Percentiles rank a stretch among this genome's conserved stretches.
phyloP scores from a whole-genome alignment of 257 asterid species.

The Lycium barbarum region DNA sequence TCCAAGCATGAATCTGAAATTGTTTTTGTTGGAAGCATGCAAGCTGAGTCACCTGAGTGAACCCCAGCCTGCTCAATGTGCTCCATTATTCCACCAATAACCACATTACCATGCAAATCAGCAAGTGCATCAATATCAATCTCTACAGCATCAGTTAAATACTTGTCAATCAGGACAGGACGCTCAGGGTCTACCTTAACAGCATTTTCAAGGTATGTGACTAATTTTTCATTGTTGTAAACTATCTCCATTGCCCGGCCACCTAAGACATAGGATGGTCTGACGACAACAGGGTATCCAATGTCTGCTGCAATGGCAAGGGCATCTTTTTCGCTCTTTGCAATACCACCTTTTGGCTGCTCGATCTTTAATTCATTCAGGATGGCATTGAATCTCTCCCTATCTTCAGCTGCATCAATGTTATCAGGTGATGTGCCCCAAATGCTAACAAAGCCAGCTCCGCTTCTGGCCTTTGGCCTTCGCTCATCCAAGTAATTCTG shows the following conservation, averaged over 20 bases:
- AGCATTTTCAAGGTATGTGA: slow-evolving; percentile 81
- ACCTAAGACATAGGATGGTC: slow-evolving; percentile 96
- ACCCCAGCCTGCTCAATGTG: slow-evolving; percentile 98
- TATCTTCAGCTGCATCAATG: slow-evolving; percentile 97
- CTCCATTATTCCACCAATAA: slow-evolving; percentile 99
- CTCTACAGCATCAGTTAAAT: slow-evolving; percentile 89
- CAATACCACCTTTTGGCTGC: slow-evolving; percentile 98
- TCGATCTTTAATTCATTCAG: slow-evolving; percentile 78
- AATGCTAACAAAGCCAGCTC: slow-evolving; percentile 72
- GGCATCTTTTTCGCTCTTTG: slow-evolving; percentile 89
- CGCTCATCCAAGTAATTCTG: slow-evolving; percentile 72
- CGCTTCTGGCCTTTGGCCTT: slow-evolving; percentile 67
- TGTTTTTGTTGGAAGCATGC: slow-evolving; percentile 93
- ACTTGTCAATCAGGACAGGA: slow-evolving; percentile 85
- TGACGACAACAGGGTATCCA: slow-evolving; percentile 95
- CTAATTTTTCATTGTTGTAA: slow-evolving; percentile 87
- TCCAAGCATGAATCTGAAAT: slow-evolving; percentile 71
- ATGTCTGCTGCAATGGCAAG: slow-evolving; percentile 87
- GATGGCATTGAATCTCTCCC: slow-evolving; percentile 89
- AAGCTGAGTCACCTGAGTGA: slow-evolving; percentile 97
- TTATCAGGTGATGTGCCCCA: slow-evolving; percentile 99
- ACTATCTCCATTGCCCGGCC: slow-evolving; percentile 99
- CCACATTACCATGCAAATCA: slow-evolving; percentile 84
- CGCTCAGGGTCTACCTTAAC: slow-evolving; percentile 98
- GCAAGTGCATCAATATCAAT: slow-evolving; percentile 87